Percentiles rank a stretch among this genome's conserved stretches.
These are phyloP conservation scores for Fusarium torreyae DNA, from an alignment of 2,329 filamentous ascomycete species.

Conservation along the genomic window DNA sequence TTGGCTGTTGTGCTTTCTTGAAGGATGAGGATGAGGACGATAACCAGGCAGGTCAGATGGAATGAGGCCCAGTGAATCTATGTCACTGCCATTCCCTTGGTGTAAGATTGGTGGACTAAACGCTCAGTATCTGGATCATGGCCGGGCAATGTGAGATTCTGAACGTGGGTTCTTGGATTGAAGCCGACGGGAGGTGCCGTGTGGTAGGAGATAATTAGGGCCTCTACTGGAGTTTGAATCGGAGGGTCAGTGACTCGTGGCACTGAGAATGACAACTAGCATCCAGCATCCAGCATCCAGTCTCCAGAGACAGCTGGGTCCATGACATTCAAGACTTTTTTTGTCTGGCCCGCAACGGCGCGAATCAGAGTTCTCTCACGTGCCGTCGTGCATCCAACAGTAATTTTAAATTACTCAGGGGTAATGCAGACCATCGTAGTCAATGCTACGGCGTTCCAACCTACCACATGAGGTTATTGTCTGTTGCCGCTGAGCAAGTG, in stretches of 20 bases:
- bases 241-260: constrained; percentile 20
- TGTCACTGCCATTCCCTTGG: constrained; percentile 16
- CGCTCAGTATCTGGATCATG: constrained; percentile 35
- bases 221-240: constrained; percentile 1
- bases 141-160: constrained; percentile 18
- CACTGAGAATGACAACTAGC: constrained; percentile 17
- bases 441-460: constrained; percentile 39
- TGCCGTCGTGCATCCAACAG: constrained; percentile 21
- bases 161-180: not conserved
- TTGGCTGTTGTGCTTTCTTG: constrained; percentile 11
- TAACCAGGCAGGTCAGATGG: constrained; percentile 14
- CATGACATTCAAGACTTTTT: constrained; percentile 24
- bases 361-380: constrained; percentile 39
- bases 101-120: constrained; percentile 50
- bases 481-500: constrained; percentile 15
- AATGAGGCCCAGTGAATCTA: constrained; percentile 37
- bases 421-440: constrained; percentile 36
- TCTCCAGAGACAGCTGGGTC: constrained; percentile 16
- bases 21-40: not conserved
- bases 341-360: constrained; percentile 29
- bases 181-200: constrained; percentile 6
- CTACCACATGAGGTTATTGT: constrained; percentile 17
- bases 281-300: constrained; percentile 5
- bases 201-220: constrained; percentile 2
- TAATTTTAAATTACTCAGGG: constrained; percentile 49